Conservation (phyloP, 257 asterid species). For the Petunia axillaris region DNA sequence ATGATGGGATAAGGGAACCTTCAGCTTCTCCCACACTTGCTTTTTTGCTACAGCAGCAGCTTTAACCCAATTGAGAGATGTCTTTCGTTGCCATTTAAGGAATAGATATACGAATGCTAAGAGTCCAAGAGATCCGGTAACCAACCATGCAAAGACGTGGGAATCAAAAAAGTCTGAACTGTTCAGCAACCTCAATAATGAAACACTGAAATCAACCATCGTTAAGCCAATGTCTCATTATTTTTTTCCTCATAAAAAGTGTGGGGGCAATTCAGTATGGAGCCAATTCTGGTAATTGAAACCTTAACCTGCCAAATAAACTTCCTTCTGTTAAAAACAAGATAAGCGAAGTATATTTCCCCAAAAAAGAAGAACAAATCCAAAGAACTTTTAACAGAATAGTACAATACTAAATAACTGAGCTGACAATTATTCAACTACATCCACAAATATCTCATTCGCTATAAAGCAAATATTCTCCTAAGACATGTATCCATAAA, state of each 20-base stretch:
- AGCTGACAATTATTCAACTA: background rate
- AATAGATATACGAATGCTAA: slow-evolving; percentile 62
- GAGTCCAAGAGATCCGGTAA: slow-evolving; percentile 69
- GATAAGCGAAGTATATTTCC: background rate
- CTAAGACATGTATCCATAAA: slow-evolving; percentile 12
- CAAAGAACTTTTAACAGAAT: background rate
- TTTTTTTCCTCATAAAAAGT: slow-evolving; percentile 33
- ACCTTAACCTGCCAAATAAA: slow-evolving; percentile 22
- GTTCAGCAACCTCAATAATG: slow-evolving; percentile 54
- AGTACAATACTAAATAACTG: background rate
- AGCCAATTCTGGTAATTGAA: slow-evolving; percentile 23
- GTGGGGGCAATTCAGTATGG: slow-evolving; percentile 24
- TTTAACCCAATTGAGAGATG: slow-evolving; percentile 84
- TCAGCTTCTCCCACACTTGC: slow-evolving; percentile 76
- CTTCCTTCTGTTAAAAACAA: background rate
- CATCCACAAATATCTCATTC: background rate
- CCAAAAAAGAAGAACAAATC: background rate
- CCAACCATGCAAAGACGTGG: slow-evolving; percentile 61
- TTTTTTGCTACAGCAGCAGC: slow-evolving; percentile 87
- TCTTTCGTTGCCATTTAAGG: slow-evolving; percentile 72
- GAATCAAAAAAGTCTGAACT: slow-evolving; percentile 55
- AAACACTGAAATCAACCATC: slow-evolving; percentile 63
- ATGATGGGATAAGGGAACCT: slow-evolving; percentile 74
- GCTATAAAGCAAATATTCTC: background rate
- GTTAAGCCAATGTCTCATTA: slow-evolving; percentile 41